phyloP scores from a whole-genome alignment of 495 filamentous ascomycete species.

The Cercophora newfieldiana region DNA sequence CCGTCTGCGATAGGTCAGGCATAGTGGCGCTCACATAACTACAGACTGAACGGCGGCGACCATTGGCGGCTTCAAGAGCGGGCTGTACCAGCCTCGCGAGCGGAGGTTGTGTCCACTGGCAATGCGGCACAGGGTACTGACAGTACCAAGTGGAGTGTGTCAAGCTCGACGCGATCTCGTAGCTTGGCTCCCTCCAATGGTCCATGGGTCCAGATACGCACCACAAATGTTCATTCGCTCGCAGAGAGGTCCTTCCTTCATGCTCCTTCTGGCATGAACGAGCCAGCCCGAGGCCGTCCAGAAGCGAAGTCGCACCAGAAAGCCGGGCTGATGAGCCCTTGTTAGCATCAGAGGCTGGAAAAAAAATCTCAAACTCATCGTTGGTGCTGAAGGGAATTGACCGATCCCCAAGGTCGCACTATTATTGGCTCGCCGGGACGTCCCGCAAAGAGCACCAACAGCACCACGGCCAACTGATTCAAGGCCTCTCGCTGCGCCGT shows the following conservation, averaged over 20 bases:
- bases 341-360: not conserved
- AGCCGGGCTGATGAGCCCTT: not conserved
- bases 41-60: not conserved
- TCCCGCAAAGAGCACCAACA: not conserved
- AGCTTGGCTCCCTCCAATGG: not conserved
- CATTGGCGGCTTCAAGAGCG: not conserved
- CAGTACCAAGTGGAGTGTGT: not conserved
- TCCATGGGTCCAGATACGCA: not conserved
- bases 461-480: not conserved
- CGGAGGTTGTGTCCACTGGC: not conserved
- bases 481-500: not conserved
- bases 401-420: not conserved
- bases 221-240: not conserved
- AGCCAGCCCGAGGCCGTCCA: not conserved
- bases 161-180: not conserved
- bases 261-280: not conserved
- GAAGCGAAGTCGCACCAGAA: slow-evolving; percentile 1
- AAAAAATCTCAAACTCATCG: not conserved
- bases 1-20: not conserved
- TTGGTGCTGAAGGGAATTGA: not conserved
- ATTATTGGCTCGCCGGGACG: not conserved
- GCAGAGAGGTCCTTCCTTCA: not conserved
- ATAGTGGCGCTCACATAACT: not conserved
- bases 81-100: not conserved
- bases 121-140: not conserved